Conservation (phyloP, 1,139 yeast species). For the Torulaspora globosa region DNA sequence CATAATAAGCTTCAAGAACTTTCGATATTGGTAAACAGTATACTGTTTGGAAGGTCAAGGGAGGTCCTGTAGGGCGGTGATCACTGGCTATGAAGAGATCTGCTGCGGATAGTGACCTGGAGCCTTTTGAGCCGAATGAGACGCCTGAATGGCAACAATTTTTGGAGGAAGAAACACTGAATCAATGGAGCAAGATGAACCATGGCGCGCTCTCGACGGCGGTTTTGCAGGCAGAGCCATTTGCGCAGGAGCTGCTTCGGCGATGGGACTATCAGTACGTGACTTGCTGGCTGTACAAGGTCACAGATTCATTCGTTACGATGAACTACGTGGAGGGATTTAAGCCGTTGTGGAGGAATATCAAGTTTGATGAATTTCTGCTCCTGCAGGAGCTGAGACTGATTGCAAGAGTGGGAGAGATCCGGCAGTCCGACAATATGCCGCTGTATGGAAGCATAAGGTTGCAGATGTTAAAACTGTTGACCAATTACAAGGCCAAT, state of each 20-base stretch:
- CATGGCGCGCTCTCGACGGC: slow-evolving; percentile 15
- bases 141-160: slow-evolving; percentile 27
- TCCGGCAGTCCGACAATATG: slow-evolving; percentile 9
- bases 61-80: neutral
- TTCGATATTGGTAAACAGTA: too few species aligned
- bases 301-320: slow-evolving; percentile 31
- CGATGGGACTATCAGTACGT: slow-evolving; percentile 36
- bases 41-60: neutral
- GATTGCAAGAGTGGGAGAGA: slow-evolving; percentile 5
- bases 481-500: slow-evolving; percentile 34
- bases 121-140: slow-evolving; percentile 9
- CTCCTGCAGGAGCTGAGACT: slow-evolving; percentile 24
- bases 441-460: slow-evolving; percentile 28
- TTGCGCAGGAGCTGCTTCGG: slow-evolving; percentile 15
- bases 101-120: neutral
- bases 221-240: slow-evolving; percentile 9
- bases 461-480: slow-evolving; percentile 40
- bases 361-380: slow-evolving; percentile 32
- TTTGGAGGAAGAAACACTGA: slow-evolving; percentile 24
- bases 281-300: slow-evolving; percentile 35
- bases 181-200: slow-evolving; percentile 22
- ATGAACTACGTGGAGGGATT: slow-evolving; percentile 13
- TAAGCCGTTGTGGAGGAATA: slow-evolving; percentile 30
- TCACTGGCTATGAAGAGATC: slow-evolving; percentile 6
- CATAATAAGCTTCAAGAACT: neutral